These are phyloP conservation scores for Candida loeiensis DNA, from an alignment of 805 yeast species.

Conservation along the genomic window DNA sequence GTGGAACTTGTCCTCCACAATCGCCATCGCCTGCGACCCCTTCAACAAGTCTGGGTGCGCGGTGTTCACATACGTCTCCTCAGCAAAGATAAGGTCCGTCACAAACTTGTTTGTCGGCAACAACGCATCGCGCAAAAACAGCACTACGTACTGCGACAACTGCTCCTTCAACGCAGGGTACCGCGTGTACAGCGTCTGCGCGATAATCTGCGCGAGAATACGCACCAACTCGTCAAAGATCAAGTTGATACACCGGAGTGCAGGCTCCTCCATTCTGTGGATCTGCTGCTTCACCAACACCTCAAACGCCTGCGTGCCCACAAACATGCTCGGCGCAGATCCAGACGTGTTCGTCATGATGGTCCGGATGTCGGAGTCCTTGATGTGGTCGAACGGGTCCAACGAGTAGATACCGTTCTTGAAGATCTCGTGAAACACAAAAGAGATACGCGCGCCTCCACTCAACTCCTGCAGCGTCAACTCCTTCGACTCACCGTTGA, in stretches of 20 bases:
- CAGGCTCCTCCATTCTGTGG: slow-evolving; percentile 90
- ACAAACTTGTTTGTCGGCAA: slow-evolving; percentile 86
- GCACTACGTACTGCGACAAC: slow-evolving; percentile 73
- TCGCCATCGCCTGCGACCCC: slow-evolving; percentile 92
- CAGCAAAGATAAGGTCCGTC: slow-evolving; percentile 75
- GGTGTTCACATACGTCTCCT: slow-evolving; percentile 92
- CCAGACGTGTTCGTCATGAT: slow-evolving; percentile 97
- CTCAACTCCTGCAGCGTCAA: slow-evolving; percentile 84
- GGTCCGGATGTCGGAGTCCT: slow-evolving; percentile 93
- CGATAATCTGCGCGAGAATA: slow-evolving; percentile 75
- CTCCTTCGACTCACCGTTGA: slow-evolving; percentile 91
- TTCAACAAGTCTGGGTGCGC: slow-evolving; percentile 95
- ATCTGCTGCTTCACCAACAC: slow-evolving; percentile 52
- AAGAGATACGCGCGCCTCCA: slow-evolving; percentile 97
- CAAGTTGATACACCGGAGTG: slow-evolving; percentile 80
- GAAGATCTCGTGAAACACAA: slow-evolving; percentile 94
- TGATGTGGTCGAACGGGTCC: slow-evolving; percentile 95
- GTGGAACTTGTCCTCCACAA: slow-evolving; percentile 83
- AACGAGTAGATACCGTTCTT: slow-evolving; percentile 87
- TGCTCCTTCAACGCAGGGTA: slow-evolving; percentile 91
- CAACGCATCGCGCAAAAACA: slow-evolving; percentile 72
- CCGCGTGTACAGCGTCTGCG: slow-evolving; percentile 75
- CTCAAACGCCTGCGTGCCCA: slow-evolving; percentile 96
- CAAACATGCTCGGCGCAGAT: slow-evolving; percentile 90
- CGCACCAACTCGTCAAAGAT: slow-evolving; percentile 94